A percentile compares a stretch with the other conserved stretches of the same genome.
Evolutionary conservation across 176 grass and related monocot species (phyloP).

Genomic region (Musa schizocarpa): DNA sequence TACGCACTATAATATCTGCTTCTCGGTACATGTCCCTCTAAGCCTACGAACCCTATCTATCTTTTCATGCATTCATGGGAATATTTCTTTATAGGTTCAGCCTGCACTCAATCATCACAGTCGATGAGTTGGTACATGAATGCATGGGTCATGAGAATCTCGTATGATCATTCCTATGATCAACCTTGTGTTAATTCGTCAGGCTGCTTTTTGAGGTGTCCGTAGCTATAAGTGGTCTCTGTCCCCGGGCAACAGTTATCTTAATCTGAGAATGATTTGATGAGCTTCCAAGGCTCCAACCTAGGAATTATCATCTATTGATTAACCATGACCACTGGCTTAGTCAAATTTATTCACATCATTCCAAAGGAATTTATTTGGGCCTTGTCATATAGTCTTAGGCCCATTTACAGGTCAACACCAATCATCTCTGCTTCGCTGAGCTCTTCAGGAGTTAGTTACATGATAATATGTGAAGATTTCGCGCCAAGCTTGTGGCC

Average conservation of each 20-base stretch:
- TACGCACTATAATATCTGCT: not conserved
- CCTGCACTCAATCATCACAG: not conserved
- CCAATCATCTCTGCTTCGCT: no score
- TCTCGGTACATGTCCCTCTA: not conserved
- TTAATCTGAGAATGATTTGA: no score
- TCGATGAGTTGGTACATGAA: not conserved
- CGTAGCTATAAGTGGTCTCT: not conserved
- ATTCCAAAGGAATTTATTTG: no score
- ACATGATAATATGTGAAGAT: no score
- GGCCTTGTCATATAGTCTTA: no score
- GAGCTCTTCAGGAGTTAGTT: no score
- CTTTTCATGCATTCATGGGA: not conserved
- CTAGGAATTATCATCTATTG: not conserved
- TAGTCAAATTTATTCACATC: not conserved
- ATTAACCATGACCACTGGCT: not conserved
- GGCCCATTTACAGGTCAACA: no score
- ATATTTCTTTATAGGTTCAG: not conserved
- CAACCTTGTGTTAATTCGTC: not conserved
- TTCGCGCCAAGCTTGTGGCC: not conserved
- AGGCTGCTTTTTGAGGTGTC: not conserved
- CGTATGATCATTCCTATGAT: not conserved
- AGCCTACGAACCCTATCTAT: not conserved
- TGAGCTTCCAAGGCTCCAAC: no score
- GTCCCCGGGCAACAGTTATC: no score
- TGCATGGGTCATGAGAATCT: not conserved